Evolutionary conservation across 2,329 filamentous ascomycete species (phyloP).

Genomic region (Dothideomycetes sp.): DNA sequence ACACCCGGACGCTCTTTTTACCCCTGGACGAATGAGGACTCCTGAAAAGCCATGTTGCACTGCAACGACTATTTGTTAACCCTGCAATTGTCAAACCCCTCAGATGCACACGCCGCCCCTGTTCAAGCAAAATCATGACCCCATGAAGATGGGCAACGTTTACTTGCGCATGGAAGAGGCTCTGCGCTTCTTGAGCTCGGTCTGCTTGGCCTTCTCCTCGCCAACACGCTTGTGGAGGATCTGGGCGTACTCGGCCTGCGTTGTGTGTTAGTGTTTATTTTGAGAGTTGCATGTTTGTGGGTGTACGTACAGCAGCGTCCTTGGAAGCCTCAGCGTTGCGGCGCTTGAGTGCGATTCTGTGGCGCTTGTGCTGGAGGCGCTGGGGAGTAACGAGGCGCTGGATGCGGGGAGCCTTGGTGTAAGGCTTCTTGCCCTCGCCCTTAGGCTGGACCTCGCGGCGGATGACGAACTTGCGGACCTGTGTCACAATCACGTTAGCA

Average conservation of each 20-base stretch:
- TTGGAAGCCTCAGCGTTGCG: conserved; percentile 94
- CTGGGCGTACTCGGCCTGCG: conserved; percentile 89
- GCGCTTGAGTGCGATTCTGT: conserved; percentile 95
- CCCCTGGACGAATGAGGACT: neutral
- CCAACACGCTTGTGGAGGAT: conserved; percentile 93
- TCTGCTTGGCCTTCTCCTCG: conserved; percentile 91
- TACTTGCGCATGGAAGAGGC: conserved; percentile 89
- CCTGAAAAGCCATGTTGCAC: neutral
- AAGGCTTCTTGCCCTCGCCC: conserved; percentile 93
- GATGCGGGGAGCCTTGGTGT: conserved; percentile 99
- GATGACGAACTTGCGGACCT: conserved; percentile 99
- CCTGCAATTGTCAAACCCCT: neutral
- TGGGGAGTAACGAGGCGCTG: conserved; percentile 99
- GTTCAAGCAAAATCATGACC: neutral
- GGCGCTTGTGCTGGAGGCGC: conserved; percentile 99
- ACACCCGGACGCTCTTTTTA: neutral
- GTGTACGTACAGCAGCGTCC: conserved; percentile 83
- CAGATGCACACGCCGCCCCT: neutral
- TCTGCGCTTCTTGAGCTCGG: conserved; percentile 90
- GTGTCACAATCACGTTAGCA: conserved; percentile 23
- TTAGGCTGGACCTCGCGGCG: conserved; percentile 95
- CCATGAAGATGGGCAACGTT: conserved; percentile 13
- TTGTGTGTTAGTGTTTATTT: conserved; percentile 24
- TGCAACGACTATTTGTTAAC: neutral
- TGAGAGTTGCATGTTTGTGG: neutral